Base-by-base conservation (phyloP, 495 filamentous ascomycete genomes). In the Sphaerosporella brunnea region DNA sequence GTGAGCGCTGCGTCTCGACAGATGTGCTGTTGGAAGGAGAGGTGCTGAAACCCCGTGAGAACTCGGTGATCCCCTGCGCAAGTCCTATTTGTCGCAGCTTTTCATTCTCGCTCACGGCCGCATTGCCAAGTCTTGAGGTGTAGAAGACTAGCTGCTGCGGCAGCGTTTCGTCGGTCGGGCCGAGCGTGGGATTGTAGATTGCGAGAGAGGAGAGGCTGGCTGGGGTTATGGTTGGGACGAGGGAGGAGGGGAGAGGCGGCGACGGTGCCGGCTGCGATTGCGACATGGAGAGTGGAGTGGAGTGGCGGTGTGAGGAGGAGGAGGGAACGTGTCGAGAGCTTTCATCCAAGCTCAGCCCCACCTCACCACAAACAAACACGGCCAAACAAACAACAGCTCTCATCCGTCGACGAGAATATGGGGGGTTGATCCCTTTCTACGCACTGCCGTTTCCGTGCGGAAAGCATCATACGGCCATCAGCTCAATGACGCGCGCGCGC, bases 11-110 rank as follows among this genome's bases (percentile, higher is more conserved):
- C 0, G 90, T 99, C 59, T 96, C 92, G 52, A 96, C 75, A 23
- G 77, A 79, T 52, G 92, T 82, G 13, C 96, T 68, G 13, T 83
- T 61, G 50, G 78, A 68, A n/a, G n/a, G n/a, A 25, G 76, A 82
- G 49, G 72, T 71, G 4, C 85, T 82, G 60, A 96, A 96, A 51
- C 78, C 81, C 53, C 70, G 76, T 52, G 82, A 81, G 65, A 99
- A 96, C 63, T 80, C 80, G 49, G 94, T 84, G 76, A 96, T 93
- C 45, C 86, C 90, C 68, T 99, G 90, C 44, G 90, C 92, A 53
- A 97, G 73, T n/a, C 90, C 90, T 62, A 97, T 82, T 66, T 93
- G 84, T 51, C 92, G 74, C 56, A 96, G 64, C 52, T 73, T 78
- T 65, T 88, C 79, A 61, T 96, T 93, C 50, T 70, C 37, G 11